Conservation (phyloP, 208 protist species). For the Wallacemonas sp. region DNA sequence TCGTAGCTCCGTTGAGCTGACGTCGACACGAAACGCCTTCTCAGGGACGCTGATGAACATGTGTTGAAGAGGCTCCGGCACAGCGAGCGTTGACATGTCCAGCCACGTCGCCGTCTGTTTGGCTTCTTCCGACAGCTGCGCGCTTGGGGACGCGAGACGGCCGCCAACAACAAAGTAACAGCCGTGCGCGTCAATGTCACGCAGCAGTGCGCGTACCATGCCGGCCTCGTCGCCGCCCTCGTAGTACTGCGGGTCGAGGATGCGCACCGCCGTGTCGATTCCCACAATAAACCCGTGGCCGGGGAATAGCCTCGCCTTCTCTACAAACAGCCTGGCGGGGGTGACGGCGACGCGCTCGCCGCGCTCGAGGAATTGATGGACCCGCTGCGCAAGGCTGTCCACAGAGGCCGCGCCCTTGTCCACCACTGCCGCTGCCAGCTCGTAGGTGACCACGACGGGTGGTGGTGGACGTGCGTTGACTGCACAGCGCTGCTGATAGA, state of each 20-base stretch:
- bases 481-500: conserved; percentile 8
- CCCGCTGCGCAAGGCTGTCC: conserved; percentile 34
- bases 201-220: conserved; percentile 13
- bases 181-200: conserved; percentile 3
- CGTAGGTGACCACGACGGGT: conserved; percentile 51
- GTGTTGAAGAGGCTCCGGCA: conserved; percentile 35
- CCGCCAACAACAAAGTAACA: conserved; percentile 37
- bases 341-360: conserved; percentile 64
- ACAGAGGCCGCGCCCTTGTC: conserved; percentile 45
- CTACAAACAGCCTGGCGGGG: conserved; percentile 50
- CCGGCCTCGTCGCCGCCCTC: conserved; percentile 20
- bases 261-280: conserved; percentile 64
- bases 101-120: conserved; percentile 25
- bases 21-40: conserved; percentile 58
- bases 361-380: conserved; percentile 47
- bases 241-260: conserved; percentile 75
- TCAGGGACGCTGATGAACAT: conserved; percentile 52
- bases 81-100: conserved; percentile 27
- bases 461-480: too few species aligned
- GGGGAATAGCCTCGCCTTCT: conserved; percentile 64
- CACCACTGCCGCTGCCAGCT: conserved; percentile 53
- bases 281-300: conserved; percentile 70
- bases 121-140: neutral
- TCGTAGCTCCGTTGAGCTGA: conserved; percentile 73
- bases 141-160: conserved; percentile 15